These are phyloP conservation scores for Diplosphaera chodatii DNA, from an alignment of 139 green algal species.

Conservation along the genomic window DNA sequence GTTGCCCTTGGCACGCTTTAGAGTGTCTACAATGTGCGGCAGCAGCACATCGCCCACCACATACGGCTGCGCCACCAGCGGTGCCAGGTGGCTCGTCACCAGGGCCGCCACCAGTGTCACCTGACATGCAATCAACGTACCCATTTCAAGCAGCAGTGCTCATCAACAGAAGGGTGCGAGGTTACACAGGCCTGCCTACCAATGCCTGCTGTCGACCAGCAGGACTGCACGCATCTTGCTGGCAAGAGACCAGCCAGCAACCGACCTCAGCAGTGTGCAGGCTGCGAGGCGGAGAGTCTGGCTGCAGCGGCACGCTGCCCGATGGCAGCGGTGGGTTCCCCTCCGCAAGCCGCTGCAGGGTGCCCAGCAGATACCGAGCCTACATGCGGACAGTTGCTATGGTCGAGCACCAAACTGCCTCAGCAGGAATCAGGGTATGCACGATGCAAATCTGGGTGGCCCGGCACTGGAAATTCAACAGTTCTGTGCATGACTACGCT, in stretches of 20 bases:
- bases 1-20: not conserved
- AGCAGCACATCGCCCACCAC: constrained; percentile 9
- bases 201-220: too few relatives aligned
- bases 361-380: not conserved
- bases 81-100: constrained; percentile 5
- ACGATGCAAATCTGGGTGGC: too few relatives aligned
- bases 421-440: not conserved
- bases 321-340: not conserved
- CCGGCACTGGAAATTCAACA: too few relatives aligned
- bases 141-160: too few relatives aligned
- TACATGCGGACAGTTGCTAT: not conserved
- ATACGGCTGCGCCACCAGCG: not conserved
- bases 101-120: not conserved
- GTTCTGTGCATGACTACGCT: too few relatives aligned
- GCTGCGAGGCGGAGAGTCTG: not conserved
- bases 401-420: too few relatives aligned
- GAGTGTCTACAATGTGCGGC: not conserved
- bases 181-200: too few relatives aligned
- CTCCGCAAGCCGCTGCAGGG: not conserved
- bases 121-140: too few relatives aligned
- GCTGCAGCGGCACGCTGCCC: not conserved
- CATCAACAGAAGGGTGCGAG: too few relatives aligned
- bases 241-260: too few relatives aligned
- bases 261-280: not conserved
- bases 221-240: too few relatives aligned